A percentile compares a stretch with the other conserved stretches of the same genome.
These are phyloP conservation scores for Aegilops umbellulata DNA, from an alignment of 176 grass and related monocot species.

Conservation along the genomic window DNA sequence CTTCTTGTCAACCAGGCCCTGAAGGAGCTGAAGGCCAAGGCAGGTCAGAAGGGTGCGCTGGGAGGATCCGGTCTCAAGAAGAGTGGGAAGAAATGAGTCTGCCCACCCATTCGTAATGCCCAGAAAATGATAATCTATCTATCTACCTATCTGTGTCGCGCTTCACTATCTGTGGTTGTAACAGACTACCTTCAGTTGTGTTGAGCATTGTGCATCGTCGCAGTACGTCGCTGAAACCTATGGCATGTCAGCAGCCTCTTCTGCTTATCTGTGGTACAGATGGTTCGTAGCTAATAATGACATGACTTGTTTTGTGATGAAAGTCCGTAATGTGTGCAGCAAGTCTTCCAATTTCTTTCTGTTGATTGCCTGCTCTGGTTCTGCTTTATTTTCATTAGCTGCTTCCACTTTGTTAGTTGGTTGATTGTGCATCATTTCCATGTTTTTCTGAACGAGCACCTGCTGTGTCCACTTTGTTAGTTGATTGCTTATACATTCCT, in stretches of 20 bases:
- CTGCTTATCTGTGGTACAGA: constrained; percentile 25
- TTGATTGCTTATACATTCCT: neutral
- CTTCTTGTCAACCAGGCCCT: constrained; percentile 53
- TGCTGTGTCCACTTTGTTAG: neutral
- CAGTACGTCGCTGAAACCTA: constrained; percentile 29
- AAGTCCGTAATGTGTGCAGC: neutral
- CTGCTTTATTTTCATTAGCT: neutral
- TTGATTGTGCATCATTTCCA: neutral
- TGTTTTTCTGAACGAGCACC: neutral
- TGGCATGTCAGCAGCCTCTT: neutral
- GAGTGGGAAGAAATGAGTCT: constrained; percentile 85
- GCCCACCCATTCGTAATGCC: neutral
- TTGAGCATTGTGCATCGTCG: constrained; percentile 8
- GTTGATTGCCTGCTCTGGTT: neutral
- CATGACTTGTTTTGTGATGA: neutral
- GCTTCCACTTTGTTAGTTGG: neutral
- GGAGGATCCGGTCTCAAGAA: constrained; percentile 96
- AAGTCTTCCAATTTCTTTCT: neutral
- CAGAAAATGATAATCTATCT: constrained; percentile 14
- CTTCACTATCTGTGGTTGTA: constrained; percentile 28
- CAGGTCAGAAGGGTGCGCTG: constrained; percentile 72
- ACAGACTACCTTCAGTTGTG: constrained; percentile 10
- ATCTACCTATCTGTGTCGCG: constrained; percentile 6
- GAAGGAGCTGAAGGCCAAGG: constrained; percentile 85
- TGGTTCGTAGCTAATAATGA: constrained; percentile 26